A percentile compares a stretch with the other conserved stretches of the same genome.
Evolutionary conservation across 2,329 filamentous ascomycete genomes (phyloP).

Genomic region (Xenoacremonium recifei): DNA sequence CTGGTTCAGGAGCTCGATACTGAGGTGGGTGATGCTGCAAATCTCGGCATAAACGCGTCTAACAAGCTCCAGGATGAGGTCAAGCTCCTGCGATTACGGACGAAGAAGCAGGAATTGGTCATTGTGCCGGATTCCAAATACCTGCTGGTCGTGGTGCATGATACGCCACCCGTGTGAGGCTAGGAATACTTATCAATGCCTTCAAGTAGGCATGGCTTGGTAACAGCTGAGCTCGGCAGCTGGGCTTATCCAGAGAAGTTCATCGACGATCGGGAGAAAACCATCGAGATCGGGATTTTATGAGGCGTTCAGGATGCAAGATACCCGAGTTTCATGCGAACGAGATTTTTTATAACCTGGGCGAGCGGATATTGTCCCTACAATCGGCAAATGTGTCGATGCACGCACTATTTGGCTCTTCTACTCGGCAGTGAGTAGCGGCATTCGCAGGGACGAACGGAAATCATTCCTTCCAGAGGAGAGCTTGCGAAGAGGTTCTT

Average conservation of each 20-base stretch:
- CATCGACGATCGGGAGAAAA: neutral
- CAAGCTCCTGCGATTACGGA: slow-evolving; percentile 72
- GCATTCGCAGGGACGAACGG: too few species aligned
- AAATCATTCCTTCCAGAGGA: too few species aligned
- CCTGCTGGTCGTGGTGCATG: slow-evolving; percentile 75
- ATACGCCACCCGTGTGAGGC: slow-evolving; percentile 66
- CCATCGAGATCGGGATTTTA: too few species aligned
- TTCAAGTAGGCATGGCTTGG: slow-evolving; percentile 1
- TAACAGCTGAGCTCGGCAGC: neutral
- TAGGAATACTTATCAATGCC: slow-evolving; percentile 15
- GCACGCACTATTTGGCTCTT: too few species aligned
- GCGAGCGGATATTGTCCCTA: too few species aligned
- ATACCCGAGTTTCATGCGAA: too few species aligned
- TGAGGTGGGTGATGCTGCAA: slow-evolving; percentile 49
- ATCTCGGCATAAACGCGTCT: too few species aligned
- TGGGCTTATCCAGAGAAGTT: neutral
- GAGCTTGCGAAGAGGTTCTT: too few species aligned
- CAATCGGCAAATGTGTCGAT: too few species aligned
- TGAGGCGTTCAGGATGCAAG: neutral
- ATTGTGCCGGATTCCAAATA: slow-evolving; percentile 81
- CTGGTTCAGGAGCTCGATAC: slow-evolving; percentile 72
- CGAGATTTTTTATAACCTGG: too few species aligned
- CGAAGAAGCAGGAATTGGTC: slow-evolving; percentile 82
- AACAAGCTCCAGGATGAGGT: slow-evolving; percentile 63
- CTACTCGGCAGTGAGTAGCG: too few species aligned